Percentiles rank a stretch among this genome's conserved stretches.
phyloP scores from a whole-genome alignment of 306 rosid species.

The Amphicarpaea edgeworthii region DNA sequence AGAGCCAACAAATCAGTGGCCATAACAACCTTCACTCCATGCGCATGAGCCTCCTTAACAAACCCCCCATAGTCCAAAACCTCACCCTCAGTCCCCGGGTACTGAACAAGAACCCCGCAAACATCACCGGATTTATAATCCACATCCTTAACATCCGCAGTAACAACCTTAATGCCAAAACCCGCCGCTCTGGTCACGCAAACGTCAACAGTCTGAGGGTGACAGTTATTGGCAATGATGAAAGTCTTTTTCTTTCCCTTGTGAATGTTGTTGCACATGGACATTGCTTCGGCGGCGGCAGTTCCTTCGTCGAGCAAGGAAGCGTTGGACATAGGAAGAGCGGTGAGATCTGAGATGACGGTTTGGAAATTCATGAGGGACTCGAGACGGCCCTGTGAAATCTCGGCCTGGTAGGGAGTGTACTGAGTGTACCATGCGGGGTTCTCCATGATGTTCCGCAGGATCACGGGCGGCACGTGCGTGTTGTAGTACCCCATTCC shows the following conservation, averaged over 20 bases:
- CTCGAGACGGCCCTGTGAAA: constrained; percentile 93
- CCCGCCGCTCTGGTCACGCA: constrained; percentile 93
- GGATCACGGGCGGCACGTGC: constrained; percentile 86
- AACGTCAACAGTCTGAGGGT: constrained; percentile 89
- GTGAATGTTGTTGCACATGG: constrained; percentile 86
- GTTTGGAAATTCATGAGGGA: constrained; percentile 91
- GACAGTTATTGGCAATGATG: constrained; percentile 78
- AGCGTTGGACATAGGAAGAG: constrained; percentile 96
- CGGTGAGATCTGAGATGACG: constrained; percentile 86
- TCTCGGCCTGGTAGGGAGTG: constrained; percentile 99
- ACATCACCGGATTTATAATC: constrained; percentile 87
- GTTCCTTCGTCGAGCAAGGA: constrained; percentile 98
- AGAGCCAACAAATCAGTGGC: constrained; percentile 85
- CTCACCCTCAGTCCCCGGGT: constrained; percentile 99
- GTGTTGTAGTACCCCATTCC: constrained; percentile 98
- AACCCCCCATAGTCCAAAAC: constrained; percentile 90
- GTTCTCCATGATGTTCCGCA: constrained; percentile 95
- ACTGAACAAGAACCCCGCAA: constrained; percentile 97
- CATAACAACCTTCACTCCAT: constrained; percentile 97
- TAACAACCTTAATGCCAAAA: constrained; percentile 79
- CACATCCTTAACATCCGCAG: constrained; percentile 67
- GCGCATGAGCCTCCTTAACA: constrained; percentile 84
- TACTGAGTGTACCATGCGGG: constrained; percentile 99
- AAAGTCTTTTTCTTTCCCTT: constrained; percentile 94
- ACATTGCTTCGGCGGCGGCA: constrained; percentile 99